A percentile compares a stretch with the other conserved stretches of the same genome.
Conservation (phyloP, 2,329 filamentous ascomycete species). For the Colletotrichum liriopes region DNA sequence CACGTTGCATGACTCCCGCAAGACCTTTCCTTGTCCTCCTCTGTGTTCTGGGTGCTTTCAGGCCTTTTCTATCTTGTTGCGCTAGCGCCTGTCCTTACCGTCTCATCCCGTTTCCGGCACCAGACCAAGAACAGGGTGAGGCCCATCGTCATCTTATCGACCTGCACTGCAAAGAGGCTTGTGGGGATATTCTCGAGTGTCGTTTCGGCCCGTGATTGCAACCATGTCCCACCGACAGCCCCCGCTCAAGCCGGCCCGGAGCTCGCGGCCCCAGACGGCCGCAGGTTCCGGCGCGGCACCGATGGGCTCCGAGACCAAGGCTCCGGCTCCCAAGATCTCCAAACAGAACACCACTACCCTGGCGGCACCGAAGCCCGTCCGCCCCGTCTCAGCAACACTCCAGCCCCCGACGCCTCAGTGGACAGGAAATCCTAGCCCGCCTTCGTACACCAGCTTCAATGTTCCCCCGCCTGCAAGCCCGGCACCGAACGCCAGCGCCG, state of each 20-base stretch:
- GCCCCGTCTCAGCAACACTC: slow-evolving; percentile 15
- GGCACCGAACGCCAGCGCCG: slow-evolving; percentile 13
- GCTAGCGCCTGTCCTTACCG: slow-evolving; percentile 34
- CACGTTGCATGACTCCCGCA: slow-evolving; percentile 32
- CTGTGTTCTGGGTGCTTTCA: background rate
- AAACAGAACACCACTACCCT: slow-evolving; percentile 12
- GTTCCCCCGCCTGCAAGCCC: slow-evolving; percentile 34
- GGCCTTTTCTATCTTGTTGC: background rate
- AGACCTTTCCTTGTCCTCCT: slow-evolving; percentile 37
- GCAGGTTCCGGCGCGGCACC: background rate
- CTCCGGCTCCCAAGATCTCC: slow-evolving; percentile 17
- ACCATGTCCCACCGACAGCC: slow-evolving; percentile 28
- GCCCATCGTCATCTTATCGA: slow-evolving; percentile 19
- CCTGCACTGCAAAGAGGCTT: background rate
- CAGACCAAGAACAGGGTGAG: slow-evolving; percentile 7
- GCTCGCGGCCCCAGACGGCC: slow-evolving; percentile 26
- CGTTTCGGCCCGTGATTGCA: slow-evolving; percentile 14
- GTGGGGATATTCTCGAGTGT: slow-evolving; percentile 3
- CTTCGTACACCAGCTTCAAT: slow-evolving; percentile 37
- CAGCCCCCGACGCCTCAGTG: slow-evolving; percentile 27
- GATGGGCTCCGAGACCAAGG: slow-evolving; percentile 4
- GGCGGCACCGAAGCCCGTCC: slow-evolving; percentile 37
- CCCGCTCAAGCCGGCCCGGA: slow-evolving; percentile 23
- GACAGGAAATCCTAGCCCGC: slow-evolving; percentile 13
- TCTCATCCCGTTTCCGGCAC: background rate